A percentile compares a stretch with the other conserved stretches of the same genome.
Evolutionary conservation across 352 stramenopile genomes (phyloP).

Genomic region (Globisporangium irregulare): DNA sequence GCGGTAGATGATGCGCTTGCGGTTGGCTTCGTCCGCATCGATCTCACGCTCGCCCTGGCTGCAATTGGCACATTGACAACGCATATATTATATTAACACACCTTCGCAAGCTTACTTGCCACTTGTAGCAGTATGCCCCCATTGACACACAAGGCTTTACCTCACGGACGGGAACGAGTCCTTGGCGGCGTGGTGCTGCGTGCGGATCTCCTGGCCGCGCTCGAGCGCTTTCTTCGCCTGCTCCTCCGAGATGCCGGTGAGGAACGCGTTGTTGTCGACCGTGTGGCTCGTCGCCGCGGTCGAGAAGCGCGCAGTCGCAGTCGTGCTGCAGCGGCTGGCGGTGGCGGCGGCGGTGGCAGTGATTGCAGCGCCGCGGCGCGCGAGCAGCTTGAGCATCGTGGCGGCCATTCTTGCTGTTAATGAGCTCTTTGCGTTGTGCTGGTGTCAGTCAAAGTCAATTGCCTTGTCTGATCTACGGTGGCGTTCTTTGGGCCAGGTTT

Average conservation of each 20-base stretch:
- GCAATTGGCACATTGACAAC: conserved; percentile 1
- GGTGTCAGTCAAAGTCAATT: not conserved
- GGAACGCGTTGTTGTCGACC: conserved; percentile 48
- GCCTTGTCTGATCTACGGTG: not conserved
- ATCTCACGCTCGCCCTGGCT: conserved; percentile 60
- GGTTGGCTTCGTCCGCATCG: conserved; percentile 57
- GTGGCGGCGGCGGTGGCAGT: not conserved
- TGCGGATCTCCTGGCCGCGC: conserved; percentile 54
- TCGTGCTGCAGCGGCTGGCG: not conserved
- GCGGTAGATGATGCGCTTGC: conserved; percentile 94
- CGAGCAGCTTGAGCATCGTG: conserved; percentile 15
- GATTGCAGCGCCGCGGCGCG: not conserved
- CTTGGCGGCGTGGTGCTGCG: conserved; percentile 44
- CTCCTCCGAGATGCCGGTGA: conserved; percentile 47
- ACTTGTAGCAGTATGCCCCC: not conserved
- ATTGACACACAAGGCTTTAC: conserved; percentile 9
- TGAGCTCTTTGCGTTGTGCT: not conserved
- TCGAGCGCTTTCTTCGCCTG: conserved; percentile 49
- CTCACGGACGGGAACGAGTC: conserved; percentile 38
- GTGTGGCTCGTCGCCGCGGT: conserved; percentile 32
- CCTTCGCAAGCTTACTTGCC: not conserved
- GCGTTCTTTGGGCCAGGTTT: not conserved
- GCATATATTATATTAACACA: conserved; percentile 2
- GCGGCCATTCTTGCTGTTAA: not conserved
- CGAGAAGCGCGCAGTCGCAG: conserved; percentile 19